Evolutionary conservation across 257 asterid species (phyloP).

Genomic region (Fraxinus quadrangulata): DNA sequence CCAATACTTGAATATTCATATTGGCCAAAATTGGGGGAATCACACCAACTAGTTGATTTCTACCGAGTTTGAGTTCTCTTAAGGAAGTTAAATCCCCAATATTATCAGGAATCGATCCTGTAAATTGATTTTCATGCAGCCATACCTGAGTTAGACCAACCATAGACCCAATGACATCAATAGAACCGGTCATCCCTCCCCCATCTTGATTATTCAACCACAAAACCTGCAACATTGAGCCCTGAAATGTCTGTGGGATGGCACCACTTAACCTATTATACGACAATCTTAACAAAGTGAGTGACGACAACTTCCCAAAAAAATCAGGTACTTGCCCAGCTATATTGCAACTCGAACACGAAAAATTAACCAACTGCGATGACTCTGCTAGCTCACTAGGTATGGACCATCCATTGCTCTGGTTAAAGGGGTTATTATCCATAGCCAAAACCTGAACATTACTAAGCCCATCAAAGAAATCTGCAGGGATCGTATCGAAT

Average conservation of each 20-base stretch:
- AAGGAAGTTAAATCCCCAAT: constrained; percentile 61
- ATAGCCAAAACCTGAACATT: constrained; percentile 58
- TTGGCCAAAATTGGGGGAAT: constrained; percentile 61
- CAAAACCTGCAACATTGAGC: constrained; percentile 62
- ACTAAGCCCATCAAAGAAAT: constrained; percentile 69
- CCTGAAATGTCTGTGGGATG: constrained; percentile 54
- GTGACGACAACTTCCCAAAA: constrained; percentile 63
- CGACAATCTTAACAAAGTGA: constrained; percentile 47
- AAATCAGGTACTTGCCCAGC: constrained; percentile 70
- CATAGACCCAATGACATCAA: constrained; percentile 56
- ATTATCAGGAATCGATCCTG: constrained; percentile 65
- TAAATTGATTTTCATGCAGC: constrained; percentile 75
- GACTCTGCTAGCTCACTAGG: constrained; percentile 57
- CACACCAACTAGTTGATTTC: constrained; percentile 66
- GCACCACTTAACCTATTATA: constrained; percentile 54
- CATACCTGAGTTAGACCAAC: constrained; percentile 50
- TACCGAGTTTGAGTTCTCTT: constrained; percentile 52
- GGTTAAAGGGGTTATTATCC: constrained; percentile 70
- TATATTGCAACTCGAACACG: constrained; percentile 64
- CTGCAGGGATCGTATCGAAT: constrained; percentile 67
- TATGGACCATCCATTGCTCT: constrained; percentile 65
- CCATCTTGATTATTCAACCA: constrained; percentile 78
- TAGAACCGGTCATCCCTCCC: constrained; percentile 59
- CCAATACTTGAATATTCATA: constrained; percentile 44
- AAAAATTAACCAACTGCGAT: constrained; percentile 63